Conservation (phyloP, 2,329 filamentous ascomycete genomes). For the Sphaerulina vaccinii region DNA sequence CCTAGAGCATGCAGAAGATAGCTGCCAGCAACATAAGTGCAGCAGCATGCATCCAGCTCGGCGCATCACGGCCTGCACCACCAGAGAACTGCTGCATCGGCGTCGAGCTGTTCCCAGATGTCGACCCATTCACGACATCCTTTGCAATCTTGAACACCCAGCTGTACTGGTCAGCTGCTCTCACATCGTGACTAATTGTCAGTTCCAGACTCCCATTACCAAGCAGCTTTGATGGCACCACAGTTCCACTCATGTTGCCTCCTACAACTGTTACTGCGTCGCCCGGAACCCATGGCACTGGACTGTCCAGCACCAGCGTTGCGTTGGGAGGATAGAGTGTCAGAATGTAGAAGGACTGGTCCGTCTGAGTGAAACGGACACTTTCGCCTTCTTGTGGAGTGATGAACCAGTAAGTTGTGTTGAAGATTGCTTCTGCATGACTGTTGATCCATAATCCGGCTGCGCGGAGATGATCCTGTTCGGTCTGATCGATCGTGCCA, state of each 20-base stretch:
- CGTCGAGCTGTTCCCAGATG: neutral
- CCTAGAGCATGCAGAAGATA: constrained; percentile 8
- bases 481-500: constrained; percentile 53
- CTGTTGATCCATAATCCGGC: constrained; percentile 56
- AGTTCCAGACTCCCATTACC: constrained; percentile 37
- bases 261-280: constrained; percentile 51
- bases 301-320: constrained; percentile 43
- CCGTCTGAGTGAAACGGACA: constrained; percentile 54
- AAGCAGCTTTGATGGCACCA: constrained; percentile 31
- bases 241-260: constrained; percentile 32
- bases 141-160: constrained; percentile 47
- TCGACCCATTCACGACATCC: constrained; percentile 4
- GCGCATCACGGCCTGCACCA: neutral
- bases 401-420: constrained; percentile 57
- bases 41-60: neutral
- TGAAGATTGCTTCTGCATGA: constrained; percentile 57
- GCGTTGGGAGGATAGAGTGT: constrained; percentile 46
- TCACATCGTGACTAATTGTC: constrained; percentile 37
- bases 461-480: constrained; percentile 49
- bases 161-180: constrained; percentile 40
- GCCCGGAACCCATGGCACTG: constrained; percentile 49
- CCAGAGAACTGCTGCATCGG: constrained; percentile 10
- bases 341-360: constrained; percentile 55
- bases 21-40: constrained; percentile 2
- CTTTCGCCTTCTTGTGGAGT: constrained; percentile 46